Percentiles rank a stretch among this genome's conserved stretches.
Conservation (phyloP, 768 basidiomycete genomes). For the Clavulina sp. region DNA sequence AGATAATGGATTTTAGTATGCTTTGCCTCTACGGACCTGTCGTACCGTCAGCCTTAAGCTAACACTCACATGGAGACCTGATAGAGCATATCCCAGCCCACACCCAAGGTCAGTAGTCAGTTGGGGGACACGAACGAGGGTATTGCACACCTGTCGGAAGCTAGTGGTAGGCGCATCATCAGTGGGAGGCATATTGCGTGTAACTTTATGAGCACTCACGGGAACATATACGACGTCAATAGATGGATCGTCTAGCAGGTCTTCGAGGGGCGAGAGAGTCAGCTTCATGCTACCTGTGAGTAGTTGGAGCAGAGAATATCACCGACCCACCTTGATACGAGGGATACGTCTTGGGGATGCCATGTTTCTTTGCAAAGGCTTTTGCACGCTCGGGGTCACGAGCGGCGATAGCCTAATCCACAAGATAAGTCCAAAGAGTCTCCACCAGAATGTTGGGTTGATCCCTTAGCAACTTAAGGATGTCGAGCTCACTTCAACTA, state of each 20-base stretch:
- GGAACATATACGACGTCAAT: slow-evolving; percentile 12
- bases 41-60: neutral
- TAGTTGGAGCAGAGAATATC: too few relatives aligned
- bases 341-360: slow-evolving; percentile 34
- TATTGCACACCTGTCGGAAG: neutral
- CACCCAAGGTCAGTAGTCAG: too few relatives aligned
- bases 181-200: too few relatives aligned
- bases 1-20: neutral
- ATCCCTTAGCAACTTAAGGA: too few relatives aligned
- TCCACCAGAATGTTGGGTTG: too few relatives aligned
- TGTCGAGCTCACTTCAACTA: too few relatives aligned
- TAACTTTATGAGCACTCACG: too few relatives aligned
- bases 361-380: slow-evolving; percentile 35
- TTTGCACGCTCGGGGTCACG: slow-evolving; percentile 31
- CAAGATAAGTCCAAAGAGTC: too few relatives aligned
- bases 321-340: slow-evolving; percentile 38
- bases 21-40: too few relatives aligned
- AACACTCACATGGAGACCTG: neutral
- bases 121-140: slow-evolving; percentile 3
- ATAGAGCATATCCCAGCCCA: neutral
- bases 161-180: too few relatives aligned
- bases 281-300: too few relatives aligned
- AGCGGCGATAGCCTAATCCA: slow-evolving; percentile 42
- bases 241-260: slow-evolving; percentile 8
- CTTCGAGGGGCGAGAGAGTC: too few relatives aligned